A percentile compares a stretch with the other conserved stretches of the same genome.
phyloP scores from a whole-genome alignment of 306 rosid species.

The Boehmeria nivea region DNA sequence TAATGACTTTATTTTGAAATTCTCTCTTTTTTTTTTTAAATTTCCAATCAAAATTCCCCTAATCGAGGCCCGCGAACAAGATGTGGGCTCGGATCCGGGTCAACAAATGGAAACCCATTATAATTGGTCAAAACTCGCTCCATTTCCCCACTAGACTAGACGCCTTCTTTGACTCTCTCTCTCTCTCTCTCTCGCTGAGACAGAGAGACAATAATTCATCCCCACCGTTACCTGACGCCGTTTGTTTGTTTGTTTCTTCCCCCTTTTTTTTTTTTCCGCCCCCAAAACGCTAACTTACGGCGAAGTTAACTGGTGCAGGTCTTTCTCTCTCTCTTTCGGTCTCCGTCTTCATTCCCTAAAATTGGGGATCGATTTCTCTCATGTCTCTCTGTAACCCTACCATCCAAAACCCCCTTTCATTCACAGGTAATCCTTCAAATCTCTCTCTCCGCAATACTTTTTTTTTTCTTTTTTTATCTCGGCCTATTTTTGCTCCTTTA shows the following conservation, averaged over 20 bases:
- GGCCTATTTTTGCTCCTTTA: background rate
- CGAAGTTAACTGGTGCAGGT: constrained; percentile 19
- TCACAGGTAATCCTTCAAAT: background rate
- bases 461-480: background rate
- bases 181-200: background rate
- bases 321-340: constrained; percentile 6
- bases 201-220: background rate
- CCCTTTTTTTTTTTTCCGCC: too few species aligned
- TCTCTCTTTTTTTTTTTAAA: too few species aligned
- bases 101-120: background rate
- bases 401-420: background rate
- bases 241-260: too few species aligned
- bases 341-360: constrained; percentile 10
- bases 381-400: constrained; percentile 3
- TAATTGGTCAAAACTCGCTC: background rate
- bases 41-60: too few species aligned
- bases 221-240: constrained; percentile 9
- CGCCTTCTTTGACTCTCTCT: constrained; percentile 13
- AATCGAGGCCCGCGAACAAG: background rate
- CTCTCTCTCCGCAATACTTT: too few species aligned
- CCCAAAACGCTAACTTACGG: too few species aligned
- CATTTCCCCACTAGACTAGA: background rate
- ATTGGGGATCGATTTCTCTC: constrained; percentile 11
- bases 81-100: background rate
- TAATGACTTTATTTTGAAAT: too few species aligned